Conservation (phyloP, 805 yeast species). For the Saccharomycopsis selenospora region DNA sequence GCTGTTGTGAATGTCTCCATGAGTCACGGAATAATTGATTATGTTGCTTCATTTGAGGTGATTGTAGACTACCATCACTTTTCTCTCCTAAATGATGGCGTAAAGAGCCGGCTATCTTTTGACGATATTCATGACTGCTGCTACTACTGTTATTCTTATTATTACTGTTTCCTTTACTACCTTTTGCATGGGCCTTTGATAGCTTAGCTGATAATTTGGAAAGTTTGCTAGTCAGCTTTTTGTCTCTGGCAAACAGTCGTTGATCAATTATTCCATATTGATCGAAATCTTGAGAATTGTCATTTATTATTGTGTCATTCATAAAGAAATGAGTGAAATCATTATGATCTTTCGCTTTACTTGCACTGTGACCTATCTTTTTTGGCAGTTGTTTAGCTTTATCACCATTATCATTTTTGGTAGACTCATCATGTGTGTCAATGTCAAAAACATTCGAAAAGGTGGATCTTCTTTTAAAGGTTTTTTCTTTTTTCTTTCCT, state of each 20-base stretch:
- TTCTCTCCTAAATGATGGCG: no score
- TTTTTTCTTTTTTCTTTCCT: neutral
- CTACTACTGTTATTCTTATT: neutral
- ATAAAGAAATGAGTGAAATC: conserved; percentile 1
- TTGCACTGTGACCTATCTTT: neutral
- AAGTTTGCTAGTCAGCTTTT: neutral
- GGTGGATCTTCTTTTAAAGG: conserved; percentile 7
- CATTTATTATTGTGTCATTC: neutral
- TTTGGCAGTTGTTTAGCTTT: neutral
- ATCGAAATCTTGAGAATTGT: neutral
- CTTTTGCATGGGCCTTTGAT: neutral
- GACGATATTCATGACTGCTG: no score
- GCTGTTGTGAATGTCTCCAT: no score
- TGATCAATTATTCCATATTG: conserved; percentile 15
- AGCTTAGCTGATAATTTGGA: neutral
- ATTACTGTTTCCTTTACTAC: neutral
- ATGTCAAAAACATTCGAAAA: conserved; percentile 11
- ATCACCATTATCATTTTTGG: neutral
- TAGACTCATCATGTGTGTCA: neutral
- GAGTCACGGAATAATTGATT: no score
- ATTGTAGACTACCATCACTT: no score
- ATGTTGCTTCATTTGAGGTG: no score
- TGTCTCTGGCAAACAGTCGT: conserved; percentile 6
- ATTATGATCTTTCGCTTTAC: neutral
- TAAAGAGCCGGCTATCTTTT: no score